phyloP scores from a whole-genome alignment of 345 rosid genomes.

The Limnanthes douglasii region DNA sequence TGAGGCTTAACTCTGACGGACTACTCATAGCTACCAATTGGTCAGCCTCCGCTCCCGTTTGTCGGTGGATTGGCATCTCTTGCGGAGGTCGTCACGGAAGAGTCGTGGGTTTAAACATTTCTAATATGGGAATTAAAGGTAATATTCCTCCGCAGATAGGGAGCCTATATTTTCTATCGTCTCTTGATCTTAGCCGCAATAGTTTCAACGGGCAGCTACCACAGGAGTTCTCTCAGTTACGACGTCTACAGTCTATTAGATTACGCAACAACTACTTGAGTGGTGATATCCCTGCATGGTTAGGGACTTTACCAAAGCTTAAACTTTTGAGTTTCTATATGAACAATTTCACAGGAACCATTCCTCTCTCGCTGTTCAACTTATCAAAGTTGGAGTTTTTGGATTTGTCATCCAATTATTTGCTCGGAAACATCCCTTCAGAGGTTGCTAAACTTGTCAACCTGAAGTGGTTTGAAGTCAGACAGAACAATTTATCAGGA shows the following conservation, averaged over 20 bases:
- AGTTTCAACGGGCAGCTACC: not conserved
- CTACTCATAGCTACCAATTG: no score
- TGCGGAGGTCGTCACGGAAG: constrained; percentile 5
- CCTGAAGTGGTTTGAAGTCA: not conserved
- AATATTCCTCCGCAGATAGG: constrained; percentile 8
- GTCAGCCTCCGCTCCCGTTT: constrained; percentile 6
- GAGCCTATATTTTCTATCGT: constrained; percentile 8
- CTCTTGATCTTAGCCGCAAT: constrained; percentile 2
- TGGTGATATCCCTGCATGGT: constrained; percentile 8
- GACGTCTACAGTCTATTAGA: not conserved
- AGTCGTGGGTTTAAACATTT: constrained; percentile 3
- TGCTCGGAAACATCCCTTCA: constrained; percentile 9
- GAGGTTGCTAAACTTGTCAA: not conserved
- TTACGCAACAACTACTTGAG: constrained; percentile 2
- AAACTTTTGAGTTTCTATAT: fast-evolving
- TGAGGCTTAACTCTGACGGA: no score
- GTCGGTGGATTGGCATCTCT: constrained; percentile 5
- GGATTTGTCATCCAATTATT: not conserved
- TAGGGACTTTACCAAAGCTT: constrained; percentile 10
- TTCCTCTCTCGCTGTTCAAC: constrained; percentile 14
- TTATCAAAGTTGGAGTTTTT: constrained; percentile 9
- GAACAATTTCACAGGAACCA: constrained; percentile 12
- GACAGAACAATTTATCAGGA: constrained; percentile 7
- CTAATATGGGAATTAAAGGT: not conserved
- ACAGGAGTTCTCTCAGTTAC: not conserved